Conservation (phyloP, 371 early-diverging fungal species). For the Mucor lusitanicus region DNA sequence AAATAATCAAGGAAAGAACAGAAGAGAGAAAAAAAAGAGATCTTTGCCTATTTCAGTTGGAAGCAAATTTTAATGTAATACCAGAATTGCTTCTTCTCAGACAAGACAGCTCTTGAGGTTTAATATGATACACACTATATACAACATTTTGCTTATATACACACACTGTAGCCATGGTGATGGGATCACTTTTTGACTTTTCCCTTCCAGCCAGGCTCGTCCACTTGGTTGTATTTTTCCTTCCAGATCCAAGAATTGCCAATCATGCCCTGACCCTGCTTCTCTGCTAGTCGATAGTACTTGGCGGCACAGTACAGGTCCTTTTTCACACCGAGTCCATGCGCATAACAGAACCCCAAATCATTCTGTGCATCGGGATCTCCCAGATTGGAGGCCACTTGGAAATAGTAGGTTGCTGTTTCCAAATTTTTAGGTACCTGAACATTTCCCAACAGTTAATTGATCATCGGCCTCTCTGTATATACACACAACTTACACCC, state of each 20-base stretch:
- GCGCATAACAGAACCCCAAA: slow-evolving; percentile 75
- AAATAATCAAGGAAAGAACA: neutral
- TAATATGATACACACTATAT: neutral
- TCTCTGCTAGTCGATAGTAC: slow-evolving; percentile 84
- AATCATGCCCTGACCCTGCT: slow-evolving; percentile 78
- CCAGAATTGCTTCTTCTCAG: neutral
- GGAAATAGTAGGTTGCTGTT: slow-evolving; percentile 84
- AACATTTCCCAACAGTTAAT: neutral
- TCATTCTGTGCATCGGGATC: slow-evolving; percentile 91
- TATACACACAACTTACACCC: slow-evolving; percentile 61
- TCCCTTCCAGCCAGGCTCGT: slow-evolving; percentile 17
- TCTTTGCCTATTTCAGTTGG: neutral
- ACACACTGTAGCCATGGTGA: neutral
- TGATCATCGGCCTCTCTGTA: neutral
- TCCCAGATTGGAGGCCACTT: slow-evolving; percentile 86
- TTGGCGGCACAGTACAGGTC: slow-evolving; percentile 81
- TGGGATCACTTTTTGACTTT: slow-evolving; percentile 11
- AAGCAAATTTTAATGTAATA: neutral
- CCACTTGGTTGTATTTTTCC: slow-evolving; percentile 64
- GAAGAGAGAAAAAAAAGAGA: slow-evolving; percentile 3
- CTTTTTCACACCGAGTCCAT: slow-evolving; percentile 84
- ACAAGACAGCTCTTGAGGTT: neutral
- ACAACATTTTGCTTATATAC: neutral
- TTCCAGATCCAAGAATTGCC: slow-evolving; percentile 97
- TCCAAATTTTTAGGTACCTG: slow-evolving; percentile 73